Evolutionary conservation across 2,329 filamentous ascomycete species (phyloP).

Genomic region (Pestalotiopsis fici): DNA sequence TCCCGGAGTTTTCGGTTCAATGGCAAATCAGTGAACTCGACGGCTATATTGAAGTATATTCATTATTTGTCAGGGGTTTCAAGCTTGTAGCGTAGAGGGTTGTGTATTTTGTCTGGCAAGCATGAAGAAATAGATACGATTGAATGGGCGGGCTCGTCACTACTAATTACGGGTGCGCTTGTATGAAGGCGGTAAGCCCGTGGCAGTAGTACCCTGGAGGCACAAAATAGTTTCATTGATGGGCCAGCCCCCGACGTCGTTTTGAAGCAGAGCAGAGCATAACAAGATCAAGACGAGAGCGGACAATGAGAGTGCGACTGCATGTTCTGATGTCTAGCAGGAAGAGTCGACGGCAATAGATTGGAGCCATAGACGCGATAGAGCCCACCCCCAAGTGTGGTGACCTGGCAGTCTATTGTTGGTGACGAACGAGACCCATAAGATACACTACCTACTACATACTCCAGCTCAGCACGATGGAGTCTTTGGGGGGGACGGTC

Average conservation of each 20-base stretch:
- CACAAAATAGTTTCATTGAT: too few species aligned
- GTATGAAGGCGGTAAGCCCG: too few species aligned
- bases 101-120: background rate
- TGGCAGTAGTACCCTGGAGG: too few species aligned
- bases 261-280: too few species aligned
- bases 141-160: too few species aligned
- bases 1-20: constrained; percentile 3
- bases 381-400: background rate
- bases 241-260: too few species aligned
- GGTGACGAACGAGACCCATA: background rate
- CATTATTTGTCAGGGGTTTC: background rate
- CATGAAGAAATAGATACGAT: background rate
- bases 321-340: too few species aligned
- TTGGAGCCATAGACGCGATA: background rate
- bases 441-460: background rate
- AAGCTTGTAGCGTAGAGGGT: background rate
- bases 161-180: too few species aligned
- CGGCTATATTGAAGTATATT: background rate
- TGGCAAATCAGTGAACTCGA: background rate
- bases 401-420: background rate
- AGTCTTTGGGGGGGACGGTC: background rate
- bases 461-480: background rate
- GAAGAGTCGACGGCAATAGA: background rate
- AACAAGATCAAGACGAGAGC: too few species aligned
- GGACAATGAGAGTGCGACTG: too few species aligned